Base-by-base conservation (phyloP, 129 eudicot species). In the Tagetes patula region DNA sequence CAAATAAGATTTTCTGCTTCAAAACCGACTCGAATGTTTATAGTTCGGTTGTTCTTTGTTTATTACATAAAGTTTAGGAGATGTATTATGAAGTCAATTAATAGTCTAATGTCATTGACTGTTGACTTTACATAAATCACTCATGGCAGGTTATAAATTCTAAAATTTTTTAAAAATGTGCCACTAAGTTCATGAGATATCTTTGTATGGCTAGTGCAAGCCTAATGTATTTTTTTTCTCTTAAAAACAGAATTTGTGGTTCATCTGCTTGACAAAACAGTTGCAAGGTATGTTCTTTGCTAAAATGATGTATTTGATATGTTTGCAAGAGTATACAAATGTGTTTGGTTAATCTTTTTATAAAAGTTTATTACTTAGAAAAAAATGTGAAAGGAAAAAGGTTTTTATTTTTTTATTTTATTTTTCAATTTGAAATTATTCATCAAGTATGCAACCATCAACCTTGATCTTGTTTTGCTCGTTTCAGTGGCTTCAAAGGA, bases 261-360 rank as follows among this genome's bases (percentile, higher is more conserved):
- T 71, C 91, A 88, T 80, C 34, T 88, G 60, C 87, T 88, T 61
- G 96, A 88, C 87, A 88, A 88, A 82, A 56, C 74, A 46, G 75
- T 88, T 64, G 96, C 96, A 77, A 88, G 96, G 91, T 88, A 79
- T 37, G 20, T 8, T 68, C 33, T 43, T 48, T 14, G 38, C 37
- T 58, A 38, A 50, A 65, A 20, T 65, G 30, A 8, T 31, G n/a
- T 39, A 42, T 10, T 54, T 48, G 38, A 68, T 47, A 37, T 39
- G 52, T 12, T 30, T 55, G 27, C 27, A 20, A 20, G 27, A 20
- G 27, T 20, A 20, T 2, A 30, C 37, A 55, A 13, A 49, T 69
- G n/a, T 36, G 37, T 6, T 50, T 36, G 3, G 37, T 69, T 6
- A 12, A 69, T 14, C 33, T 41, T 14, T 20, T 40, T 65, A 50